These are phyloP conservation scores for Sphaerostilbella broomeana DNA, from an alignment of 2,329 filamentous ascomycete genomes.

Conservation along the genomic window DNA sequence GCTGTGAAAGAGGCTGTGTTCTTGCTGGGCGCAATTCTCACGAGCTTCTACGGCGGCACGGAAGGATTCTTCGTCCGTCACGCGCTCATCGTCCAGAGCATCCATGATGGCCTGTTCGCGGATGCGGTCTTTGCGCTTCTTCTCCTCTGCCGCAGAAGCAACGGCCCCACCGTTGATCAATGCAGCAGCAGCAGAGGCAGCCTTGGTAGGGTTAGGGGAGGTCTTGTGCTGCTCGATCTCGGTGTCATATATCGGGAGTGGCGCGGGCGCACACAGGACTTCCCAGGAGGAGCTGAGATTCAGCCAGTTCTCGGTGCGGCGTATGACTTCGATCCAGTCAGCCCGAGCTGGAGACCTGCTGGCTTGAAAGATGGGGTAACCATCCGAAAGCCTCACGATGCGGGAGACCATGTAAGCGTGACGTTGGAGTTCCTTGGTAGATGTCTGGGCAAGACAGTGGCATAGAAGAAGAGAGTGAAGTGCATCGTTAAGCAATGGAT, in stretches of 20 bases:
- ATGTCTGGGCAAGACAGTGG: conserved; percentile 74
- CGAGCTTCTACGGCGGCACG: conserved; percentile 55
- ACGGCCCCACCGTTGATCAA: not conserved
- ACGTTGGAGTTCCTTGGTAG: conserved; percentile 66
- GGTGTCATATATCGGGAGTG: conserved; percentile 35
- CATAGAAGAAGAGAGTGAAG: conserved; percentile 72
- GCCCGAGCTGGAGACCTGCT: conserved; percentile 64
- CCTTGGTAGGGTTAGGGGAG: conserved; percentile 13
- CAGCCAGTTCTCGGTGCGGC: conserved; percentile 63
- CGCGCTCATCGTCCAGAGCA: conserved; percentile 59
- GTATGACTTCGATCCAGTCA: conserved; percentile 74
- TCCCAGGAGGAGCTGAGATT: conserved; percentile 62
- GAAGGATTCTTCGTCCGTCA: conserved; percentile 60
- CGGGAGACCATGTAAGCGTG: conserved; percentile 79
- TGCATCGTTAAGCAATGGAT: conserved; percentile 72
- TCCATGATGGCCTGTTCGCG: conserved; percentile 62
- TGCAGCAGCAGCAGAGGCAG: conserved; percentile 24
- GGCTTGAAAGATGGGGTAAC: conserved; percentile 73
- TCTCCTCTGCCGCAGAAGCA: conserved; percentile 29
- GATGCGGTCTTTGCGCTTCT: conserved; percentile 51
- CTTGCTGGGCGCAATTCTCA: conserved; percentile 52
- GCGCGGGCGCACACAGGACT: conserved; percentile 56
- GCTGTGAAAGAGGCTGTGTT: conserved; percentile 23
- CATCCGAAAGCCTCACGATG: conserved; percentile 65
- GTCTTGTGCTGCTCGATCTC: conserved; percentile 11